phyloP scores from a whole-genome alignment of 345 rosid genomes.

The Arabis alpina region DNA sequence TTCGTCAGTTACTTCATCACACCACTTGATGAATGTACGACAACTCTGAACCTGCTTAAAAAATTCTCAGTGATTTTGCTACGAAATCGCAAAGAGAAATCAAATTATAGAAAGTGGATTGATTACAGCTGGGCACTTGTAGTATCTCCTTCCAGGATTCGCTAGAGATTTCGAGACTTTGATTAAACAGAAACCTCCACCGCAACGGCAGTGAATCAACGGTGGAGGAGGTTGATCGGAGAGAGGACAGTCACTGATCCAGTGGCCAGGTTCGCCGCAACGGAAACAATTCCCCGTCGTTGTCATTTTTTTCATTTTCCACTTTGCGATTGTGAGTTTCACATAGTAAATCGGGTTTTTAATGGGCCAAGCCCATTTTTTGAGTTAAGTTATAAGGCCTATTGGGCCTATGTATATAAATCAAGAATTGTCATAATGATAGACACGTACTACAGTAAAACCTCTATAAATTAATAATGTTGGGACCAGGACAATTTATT shows the following conservation, averaged over 20 bases:
- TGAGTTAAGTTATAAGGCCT: too few relatives aligned
- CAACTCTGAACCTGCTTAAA: conserved; percentile 22
- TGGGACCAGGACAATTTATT: too few relatives aligned
- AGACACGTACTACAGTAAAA: too few relatives aligned
- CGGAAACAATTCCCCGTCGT: conserved; percentile 31
- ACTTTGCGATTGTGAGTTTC: not conserved
- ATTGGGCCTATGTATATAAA: too few relatives aligned
- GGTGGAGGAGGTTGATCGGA: conserved; percentile 34
- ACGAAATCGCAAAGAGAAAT: not conserved
- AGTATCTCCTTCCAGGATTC: conserved; percentile 46
- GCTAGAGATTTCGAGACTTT: conserved; percentile 9
- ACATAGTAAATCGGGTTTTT: too few relatives aligned
- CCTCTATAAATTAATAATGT: too few relatives aligned
- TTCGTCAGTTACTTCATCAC: conserved; percentile 40
- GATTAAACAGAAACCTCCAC: conserved; percentile 41
- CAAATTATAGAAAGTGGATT: not conserved
- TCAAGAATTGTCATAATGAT: too few relatives aligned
- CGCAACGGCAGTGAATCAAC: conserved; percentile 41
- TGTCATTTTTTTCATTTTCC: not conserved
- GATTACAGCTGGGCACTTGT: conserved; percentile 41
- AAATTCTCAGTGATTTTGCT: not conserved
- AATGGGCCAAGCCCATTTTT: too few relatives aligned
- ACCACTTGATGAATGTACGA: conserved; percentile 43
- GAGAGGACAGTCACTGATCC: conserved; percentile 42
- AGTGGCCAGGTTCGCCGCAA: conserved; percentile 43